Evolutionary conservation across 805 yeast species (phyloP).

Genomic region (Cyberlindnera subsufficiens): DNA sequence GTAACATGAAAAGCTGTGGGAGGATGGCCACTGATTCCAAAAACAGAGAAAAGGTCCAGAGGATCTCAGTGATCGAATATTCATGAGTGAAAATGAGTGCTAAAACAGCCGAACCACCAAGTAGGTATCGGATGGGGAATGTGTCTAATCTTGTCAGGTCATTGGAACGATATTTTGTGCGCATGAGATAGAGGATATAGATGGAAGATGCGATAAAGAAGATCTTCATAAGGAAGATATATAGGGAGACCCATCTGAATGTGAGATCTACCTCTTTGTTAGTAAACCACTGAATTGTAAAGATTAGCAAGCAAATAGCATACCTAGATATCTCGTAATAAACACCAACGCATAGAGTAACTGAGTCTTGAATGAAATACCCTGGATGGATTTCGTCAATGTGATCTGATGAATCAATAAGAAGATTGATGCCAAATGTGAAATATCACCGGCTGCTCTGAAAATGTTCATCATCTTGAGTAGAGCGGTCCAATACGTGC

Average conservation of each 20-base stretch:
- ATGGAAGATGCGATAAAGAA: slow-evolving; percentile 71
- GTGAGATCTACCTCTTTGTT: slow-evolving; percentile 19
- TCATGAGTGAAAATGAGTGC: slow-evolving; percentile 62
- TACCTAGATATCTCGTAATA: slow-evolving; percentile 54
- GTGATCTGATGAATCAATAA: slow-evolving; percentile 70
- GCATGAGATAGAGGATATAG: slow-evolving; percentile 72
- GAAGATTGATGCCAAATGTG: slow-evolving; percentile 76
- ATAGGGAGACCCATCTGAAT: slow-evolving; percentile 52
- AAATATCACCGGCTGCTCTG: slow-evolving; percentile 60
- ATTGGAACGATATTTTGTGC: slow-evolving; percentile 46
- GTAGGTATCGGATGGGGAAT: slow-evolving; percentile 66
- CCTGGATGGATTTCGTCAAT: slow-evolving; percentile 60
- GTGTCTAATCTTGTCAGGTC: slow-evolving; percentile 59
- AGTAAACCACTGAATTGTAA: background rate
- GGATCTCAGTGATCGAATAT: slow-evolving; percentile 53
- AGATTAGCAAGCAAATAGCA: background rate
- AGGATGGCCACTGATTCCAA: slow-evolving; percentile 86
- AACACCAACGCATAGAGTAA: slow-evolving; percentile 69
- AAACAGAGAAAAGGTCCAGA: slow-evolving; percentile 93
- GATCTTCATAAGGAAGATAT: slow-evolving; percentile 77
- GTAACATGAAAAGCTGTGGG: slow-evolving; percentile 89
- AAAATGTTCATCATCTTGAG: slow-evolving; percentile 33
- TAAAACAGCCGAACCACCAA: slow-evolving; percentile 54
- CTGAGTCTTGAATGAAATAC: slow-evolving; percentile 88
- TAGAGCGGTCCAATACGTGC: too few relatives aligned